Evolutionary conservation across 306 rosid genomes (phyloP).

Genomic region (Pterocarpus santalinus): DNA sequence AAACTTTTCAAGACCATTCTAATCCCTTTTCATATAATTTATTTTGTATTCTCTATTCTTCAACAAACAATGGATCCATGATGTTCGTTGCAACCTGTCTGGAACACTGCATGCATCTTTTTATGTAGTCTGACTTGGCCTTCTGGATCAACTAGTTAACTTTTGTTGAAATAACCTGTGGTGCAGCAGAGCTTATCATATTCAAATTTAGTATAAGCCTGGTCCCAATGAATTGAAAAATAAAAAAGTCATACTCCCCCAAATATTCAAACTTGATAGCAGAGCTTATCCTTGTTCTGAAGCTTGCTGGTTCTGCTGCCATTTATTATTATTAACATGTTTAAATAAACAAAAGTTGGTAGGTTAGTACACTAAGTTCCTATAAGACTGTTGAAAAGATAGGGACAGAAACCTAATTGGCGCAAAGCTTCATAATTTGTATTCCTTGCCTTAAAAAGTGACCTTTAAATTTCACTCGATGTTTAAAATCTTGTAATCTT

Average conservation of each 20-base stretch:
- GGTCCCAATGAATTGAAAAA: background rate
- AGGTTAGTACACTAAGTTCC: background rate
- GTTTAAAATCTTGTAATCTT: background rate
- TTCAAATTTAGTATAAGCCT: background rate
- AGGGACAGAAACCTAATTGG: background rate
- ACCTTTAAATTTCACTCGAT: background rate
- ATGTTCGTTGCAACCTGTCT: conserved; percentile 17
- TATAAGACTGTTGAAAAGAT: conserved; percentile 11
- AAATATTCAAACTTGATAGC: background rate
- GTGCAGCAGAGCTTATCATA: background rate
- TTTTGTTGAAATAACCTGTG: background rate
- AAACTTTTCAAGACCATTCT: background rate
- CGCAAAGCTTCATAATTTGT: conserved; percentile 22
- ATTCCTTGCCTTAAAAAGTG: conserved; percentile 5
- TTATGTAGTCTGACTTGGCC: background rate
- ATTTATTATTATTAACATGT: background rate
- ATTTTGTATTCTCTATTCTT: conserved; percentile 6
- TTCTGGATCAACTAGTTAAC: conserved; percentile 13
- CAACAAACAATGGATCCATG: background rate
- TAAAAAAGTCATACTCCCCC: background rate
- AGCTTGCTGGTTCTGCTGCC: conserved; percentile 1
- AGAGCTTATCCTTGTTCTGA: background rate
- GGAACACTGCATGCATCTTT: conserved; percentile 12
- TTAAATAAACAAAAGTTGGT: background rate
- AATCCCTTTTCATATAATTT: conserved; percentile 7